These are phyloP conservation scores for Talaromyces rugulosus DNA, from an alignment of 2,329 filamentous ascomycete genomes.

Conservation along the genomic window DNA sequence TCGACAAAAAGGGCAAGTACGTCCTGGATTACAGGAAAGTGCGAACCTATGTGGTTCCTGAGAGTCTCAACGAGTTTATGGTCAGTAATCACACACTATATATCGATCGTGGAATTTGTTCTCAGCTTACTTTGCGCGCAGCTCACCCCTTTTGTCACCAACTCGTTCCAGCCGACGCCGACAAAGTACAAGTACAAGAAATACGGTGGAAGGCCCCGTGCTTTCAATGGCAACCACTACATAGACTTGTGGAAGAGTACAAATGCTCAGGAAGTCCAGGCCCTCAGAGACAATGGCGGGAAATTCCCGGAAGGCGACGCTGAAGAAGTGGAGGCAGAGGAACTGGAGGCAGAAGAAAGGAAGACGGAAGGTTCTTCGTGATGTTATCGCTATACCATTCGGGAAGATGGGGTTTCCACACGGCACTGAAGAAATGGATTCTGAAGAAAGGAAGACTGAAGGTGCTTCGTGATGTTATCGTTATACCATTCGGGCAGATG, in stretches of 20 bases:
- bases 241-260: constrained; percentile 36
- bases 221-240: constrained; percentile 33
- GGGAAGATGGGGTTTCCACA: background rate
- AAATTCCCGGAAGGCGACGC: background rate
- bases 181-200: constrained; percentile 29
- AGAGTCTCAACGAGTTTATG: constrained; percentile 65
- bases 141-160: constrained; percentile 45
- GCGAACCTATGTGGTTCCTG: constrained; percentile 81
- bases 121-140: constrained; percentile 18
- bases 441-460: background rate
- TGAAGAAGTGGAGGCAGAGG: background rate
- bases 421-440: background rate
- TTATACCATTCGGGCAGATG: background rate
- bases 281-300: constrained; percentile 19
- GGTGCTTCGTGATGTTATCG: background rate
- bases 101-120: background rate
- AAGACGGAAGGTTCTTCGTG: background rate
- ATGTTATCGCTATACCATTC: background rate
- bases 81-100: constrained; percentile 43
- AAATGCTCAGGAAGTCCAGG: constrained; percentile 30
- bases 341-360: background rate
- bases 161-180: constrained; percentile 35
- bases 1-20: constrained; percentile 60
- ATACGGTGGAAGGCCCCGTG: constrained; percentile 24
- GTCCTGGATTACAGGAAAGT: constrained; percentile 81